Base-by-base conservation (phyloP, 23 red algal species). In the Chondrus crispus region DNA sequence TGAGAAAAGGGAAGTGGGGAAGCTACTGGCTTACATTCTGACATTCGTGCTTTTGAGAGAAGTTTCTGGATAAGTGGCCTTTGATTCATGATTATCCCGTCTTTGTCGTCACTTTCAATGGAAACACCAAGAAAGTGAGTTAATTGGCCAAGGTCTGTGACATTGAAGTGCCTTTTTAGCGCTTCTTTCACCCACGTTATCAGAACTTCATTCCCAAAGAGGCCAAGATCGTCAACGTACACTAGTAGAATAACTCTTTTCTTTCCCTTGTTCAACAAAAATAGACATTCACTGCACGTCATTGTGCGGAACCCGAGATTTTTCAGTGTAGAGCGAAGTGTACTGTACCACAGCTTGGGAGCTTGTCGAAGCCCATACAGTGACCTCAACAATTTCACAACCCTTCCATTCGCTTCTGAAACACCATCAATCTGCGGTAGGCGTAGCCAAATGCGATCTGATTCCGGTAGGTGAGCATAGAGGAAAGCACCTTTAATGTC, bases 401-500 rank as follows among this genome's bases (percentile, higher is more conserved):
- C 38, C 28, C 38, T 26, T 47, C 71, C 71, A 20, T 77, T 48
- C 37, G 71, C 71, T 35, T 24, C 38, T 77, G 10, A 9, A 48
- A 77, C 43, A n/a, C 2, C 26, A 48, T 24, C 26, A 1, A 77
- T 77, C 26, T 37, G 71, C 32, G 71, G 44, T 24, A 77, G 26
- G n/a, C 71, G 26, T 39, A 48, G 22, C 38, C 13, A 77, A 0
- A 77, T 37, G 29, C n/a, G 71, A 44, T 24, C 38, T 46, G 32
- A 1, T 14, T 77, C 38, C 28, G 71, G 44, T 24, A 77, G 71
- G 11, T 77, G 26, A 8, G 71, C 71, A 48, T 2, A 48, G 38
- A 77, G 71, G 44, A 77, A 77, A n/a, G 71, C 71, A n/a, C 71
- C 71, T 1, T 48, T 77, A 7, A 77, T 20, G 43, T 77, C 71